phyloP scores from a whole-genome alignment of 805 yeast species.

The Candida insectalens region DNA sequence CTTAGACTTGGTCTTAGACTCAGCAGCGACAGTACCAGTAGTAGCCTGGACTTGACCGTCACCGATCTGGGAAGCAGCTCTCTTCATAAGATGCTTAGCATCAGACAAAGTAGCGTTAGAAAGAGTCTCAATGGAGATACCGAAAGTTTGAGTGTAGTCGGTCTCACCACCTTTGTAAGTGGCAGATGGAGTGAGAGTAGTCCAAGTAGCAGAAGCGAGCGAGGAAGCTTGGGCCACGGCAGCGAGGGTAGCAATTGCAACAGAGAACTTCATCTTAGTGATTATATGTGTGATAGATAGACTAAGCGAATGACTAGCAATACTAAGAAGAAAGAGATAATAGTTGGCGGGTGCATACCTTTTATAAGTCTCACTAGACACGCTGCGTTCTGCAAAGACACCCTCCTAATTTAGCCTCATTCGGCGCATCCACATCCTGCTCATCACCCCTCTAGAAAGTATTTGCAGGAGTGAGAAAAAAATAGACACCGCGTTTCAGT shows the following conservation, averaged over 20 bases:
- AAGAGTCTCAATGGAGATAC: constrained; percentile 37
- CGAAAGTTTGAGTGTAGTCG: constrained; percentile 55
- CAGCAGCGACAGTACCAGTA: constrained; percentile 25
- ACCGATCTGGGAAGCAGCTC: constrained; percentile 29
- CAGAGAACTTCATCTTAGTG: constrained; percentile 9
- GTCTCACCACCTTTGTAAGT: constrained; percentile 38
- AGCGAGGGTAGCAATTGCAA: constrained; percentile 22
- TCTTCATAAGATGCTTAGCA: constrained; percentile 15
- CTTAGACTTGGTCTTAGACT: constrained; percentile 21
- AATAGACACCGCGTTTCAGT: too few relatives aligned
- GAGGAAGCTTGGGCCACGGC: background rate
- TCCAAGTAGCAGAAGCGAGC: background rate
- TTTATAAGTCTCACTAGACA: too few relatives aligned
- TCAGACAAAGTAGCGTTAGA: constrained; percentile 19
- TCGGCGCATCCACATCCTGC: too few relatives aligned
- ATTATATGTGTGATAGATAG: too few relatives aligned
- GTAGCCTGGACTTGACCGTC: constrained; percentile 34
- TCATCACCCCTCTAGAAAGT: too few relatives aligned
- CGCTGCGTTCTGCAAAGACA: too few relatives aligned
- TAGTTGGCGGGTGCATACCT: too few relatives aligned
- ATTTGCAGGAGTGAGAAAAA: too few relatives aligned
- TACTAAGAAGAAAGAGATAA: too few relatives aligned
- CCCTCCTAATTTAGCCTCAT: too few relatives aligned
- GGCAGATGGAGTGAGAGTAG: background rate
- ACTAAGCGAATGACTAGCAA: background rate